phyloP scores from a whole-genome alignment of 768 basidiomycete genomes.

The Boletellus ananiceps region DNA sequence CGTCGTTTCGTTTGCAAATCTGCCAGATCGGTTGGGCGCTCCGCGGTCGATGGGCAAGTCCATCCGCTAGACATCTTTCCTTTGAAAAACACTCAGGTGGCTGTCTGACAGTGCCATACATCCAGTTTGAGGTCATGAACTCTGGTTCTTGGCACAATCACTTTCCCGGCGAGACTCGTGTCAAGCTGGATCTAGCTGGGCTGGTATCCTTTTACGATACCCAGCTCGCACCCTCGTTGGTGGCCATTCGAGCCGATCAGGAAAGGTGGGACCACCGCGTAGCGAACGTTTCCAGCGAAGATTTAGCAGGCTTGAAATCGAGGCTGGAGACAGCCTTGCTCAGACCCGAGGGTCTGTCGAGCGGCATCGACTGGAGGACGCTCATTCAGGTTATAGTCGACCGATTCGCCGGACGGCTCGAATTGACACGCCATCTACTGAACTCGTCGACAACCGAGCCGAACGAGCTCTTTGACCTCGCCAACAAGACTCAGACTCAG shows the following conservation, averaged over 20 bases:
- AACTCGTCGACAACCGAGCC: neutral
- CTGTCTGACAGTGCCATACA: neutral
- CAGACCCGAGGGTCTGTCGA: conserved; percentile 7
- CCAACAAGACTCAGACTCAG: neutral
- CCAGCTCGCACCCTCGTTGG: conserved; percentile 9
- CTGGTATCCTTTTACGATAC: conserved; percentile 11
- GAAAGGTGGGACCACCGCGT: conserved; percentile 16
- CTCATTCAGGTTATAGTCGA: conserved; percentile 5
- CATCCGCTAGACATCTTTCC: neutral
- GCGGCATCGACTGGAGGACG: conserved; percentile 32
- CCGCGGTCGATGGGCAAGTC: no score
- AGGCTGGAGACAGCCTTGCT: conserved; percentile 2
- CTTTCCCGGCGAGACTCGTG: conserved; percentile 21
- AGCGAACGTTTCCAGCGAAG: conserved; percentile 9
- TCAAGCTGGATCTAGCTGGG: conserved; percentile 8
- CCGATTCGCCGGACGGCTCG: neutral
- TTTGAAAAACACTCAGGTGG: neutral
- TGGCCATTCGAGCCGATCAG: conserved; percentile 6
- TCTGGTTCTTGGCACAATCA: conserved; percentile 19
- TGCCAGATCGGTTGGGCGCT: conserved; percentile 23
- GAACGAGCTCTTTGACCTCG: neutral
- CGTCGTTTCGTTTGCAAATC: conserved; percentile 29
- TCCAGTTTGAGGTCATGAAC: conserved; percentile 9
- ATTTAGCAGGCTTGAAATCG: neutral
- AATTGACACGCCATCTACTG: neutral